Base-by-base conservation (phyloP, 2,329 filamentous ascomycete genomes). In the Penicillium psychrosexuale region DNA sequence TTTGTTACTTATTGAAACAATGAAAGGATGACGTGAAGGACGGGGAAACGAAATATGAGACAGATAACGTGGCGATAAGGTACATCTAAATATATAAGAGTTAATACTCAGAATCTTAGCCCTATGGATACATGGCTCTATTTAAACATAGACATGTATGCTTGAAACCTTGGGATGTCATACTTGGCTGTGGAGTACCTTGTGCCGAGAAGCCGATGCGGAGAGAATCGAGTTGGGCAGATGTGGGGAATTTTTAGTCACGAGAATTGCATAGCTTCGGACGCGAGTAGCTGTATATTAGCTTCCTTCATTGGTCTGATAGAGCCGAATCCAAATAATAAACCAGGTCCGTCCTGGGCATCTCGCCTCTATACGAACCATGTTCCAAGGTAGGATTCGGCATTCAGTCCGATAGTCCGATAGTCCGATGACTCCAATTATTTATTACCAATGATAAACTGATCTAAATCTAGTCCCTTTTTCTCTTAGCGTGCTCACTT, bases 221-320 rank as follows among this genome's bases (percentile, higher is more conserved):
- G 22, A 24, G 22, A 24, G 22, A 24, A 24, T 24, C 22, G 22
- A 24, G 22, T 24, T 24, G 5, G 22, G 22, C 22, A 24, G 22
- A 24, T 24, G 22, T 6, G 22, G 22, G 22, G 22, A 24, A 58
- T 44, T 56, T 39, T 40, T 62, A 59, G 62, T 61, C 61, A 62
- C 54, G 27, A 34, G 30, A 33, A 9, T 17, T 34, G 44, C 39
- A 31, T 27, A 43, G 19, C 13, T 39, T 28, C 19, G n/a, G 6
- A 43, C 5, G 13, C 30, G 27, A 34, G 13, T 31, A 50, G 38
- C 43, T 27, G 28, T 34, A 17, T 36, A n/a, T n/a, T 15, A 17
- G 12, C 27, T 36, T 24, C 40, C 13, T 45, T 40, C 11, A 61
- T 65, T 62, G 59, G 62, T 46, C 19, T 12, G 19, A 34, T 50